phyloP scores from a whole-genome alignment of 2,329 filamentous ascomycete species.

The Simplicillium aogashimaense region DNA sequence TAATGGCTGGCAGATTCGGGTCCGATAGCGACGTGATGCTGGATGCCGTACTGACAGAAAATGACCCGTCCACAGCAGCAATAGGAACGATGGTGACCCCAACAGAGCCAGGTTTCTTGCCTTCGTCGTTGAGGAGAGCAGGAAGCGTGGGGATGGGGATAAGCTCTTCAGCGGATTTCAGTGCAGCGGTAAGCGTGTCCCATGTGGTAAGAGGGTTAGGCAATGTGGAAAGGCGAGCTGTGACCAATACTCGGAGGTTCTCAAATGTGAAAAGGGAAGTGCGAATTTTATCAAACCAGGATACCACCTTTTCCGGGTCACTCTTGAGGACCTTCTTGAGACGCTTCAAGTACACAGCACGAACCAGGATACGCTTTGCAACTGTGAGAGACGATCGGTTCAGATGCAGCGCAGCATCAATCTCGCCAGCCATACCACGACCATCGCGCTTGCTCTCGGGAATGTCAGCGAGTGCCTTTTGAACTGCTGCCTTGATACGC shows the following conservation, averaged over 20 bases:
- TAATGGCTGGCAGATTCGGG: constrained; percentile 68
- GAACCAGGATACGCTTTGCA: constrained; percentile 74
- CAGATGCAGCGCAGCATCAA: constrained; percentile 72
- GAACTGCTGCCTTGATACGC: constrained; percentile 53
- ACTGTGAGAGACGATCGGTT: constrained; percentile 66
- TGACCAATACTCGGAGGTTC: constrained; percentile 79
- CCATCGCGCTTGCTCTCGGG: constrained; percentile 88
- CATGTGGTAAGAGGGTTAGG: constrained; percentile 68
- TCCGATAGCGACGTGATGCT: constrained; percentile 70
- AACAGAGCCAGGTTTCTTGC: constrained; percentile 62
- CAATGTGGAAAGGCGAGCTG: constrained; percentile 69
- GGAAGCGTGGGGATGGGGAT: constrained; percentile 61
- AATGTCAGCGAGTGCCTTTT: constrained; percentile 82
- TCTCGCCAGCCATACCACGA: constrained; percentile 51
- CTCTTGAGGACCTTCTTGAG: constrained; percentile 70
- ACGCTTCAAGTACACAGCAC: constrained; percentile 76
- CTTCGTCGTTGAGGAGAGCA: constrained; percentile 65
- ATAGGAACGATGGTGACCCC: constrained; percentile 78
- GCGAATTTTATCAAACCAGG: constrained; percentile 69
- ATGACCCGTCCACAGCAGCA: constrained; percentile 87
- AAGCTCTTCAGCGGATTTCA: constrained; percentile 37
- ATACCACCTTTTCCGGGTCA: constrained; percentile 66
- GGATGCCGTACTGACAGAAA: constrained; percentile 63
- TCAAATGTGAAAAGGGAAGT: constrained; percentile 68
- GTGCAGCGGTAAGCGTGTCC: constrained; percentile 39